phyloP scores from a whole-genome alignment of 2,329 filamentous ascomycete genomes.

The Pochonia chlamydosporia region DNA sequence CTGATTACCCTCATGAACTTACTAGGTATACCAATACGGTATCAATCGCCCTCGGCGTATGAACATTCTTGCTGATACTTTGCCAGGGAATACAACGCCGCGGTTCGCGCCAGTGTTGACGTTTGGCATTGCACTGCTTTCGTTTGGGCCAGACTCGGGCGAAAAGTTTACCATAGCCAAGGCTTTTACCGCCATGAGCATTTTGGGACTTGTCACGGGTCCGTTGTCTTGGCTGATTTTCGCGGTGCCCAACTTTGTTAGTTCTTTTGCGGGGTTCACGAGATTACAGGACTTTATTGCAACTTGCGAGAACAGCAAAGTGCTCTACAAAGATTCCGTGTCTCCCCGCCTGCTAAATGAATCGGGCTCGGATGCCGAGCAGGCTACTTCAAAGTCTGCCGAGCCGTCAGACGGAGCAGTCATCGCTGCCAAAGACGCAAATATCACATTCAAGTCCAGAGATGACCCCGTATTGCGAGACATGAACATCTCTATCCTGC shows the following conservation, averaged over 20 bases:
- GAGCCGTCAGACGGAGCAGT: no score
- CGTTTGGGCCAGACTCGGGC: not conserved
- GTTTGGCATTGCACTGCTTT: slow-evolving; percentile 15
- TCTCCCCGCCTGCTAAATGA: no score
- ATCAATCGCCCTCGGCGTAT: no score
- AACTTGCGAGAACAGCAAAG: not conserved
- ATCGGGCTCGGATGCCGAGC: no score
- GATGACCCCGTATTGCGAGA: slow-evolving; percentile 1
- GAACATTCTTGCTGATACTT: not conserved
- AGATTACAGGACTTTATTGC: slow-evolving; percentile 13
- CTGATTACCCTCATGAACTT: slow-evolving; percentile 16
- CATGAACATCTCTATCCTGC: slow-evolving; percentile 2
- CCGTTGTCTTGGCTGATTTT: slow-evolving; percentile 15
- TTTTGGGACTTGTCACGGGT: slow-evolving; percentile 15
- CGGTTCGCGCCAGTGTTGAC: slow-evolving; percentile 13
- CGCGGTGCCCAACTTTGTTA: slow-evolving; percentile 15
- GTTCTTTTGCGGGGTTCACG: slow-evolving; percentile 18
- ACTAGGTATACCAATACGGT: slow-evolving; percentile 11
- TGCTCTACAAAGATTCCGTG: not conserved
- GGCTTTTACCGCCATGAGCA: slow-evolving; percentile 18
- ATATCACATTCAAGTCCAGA: not conserved
- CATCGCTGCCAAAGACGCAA: not conserved
- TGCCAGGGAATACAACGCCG: slow-evolving; percentile 6
- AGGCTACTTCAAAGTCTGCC: no score
- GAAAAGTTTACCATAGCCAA: slow-evolving; percentile 3